Evolutionary conservation across 2,329 filamentous ascomycete species (phyloP).

Genomic region (Ascochyta pisi): DNA sequence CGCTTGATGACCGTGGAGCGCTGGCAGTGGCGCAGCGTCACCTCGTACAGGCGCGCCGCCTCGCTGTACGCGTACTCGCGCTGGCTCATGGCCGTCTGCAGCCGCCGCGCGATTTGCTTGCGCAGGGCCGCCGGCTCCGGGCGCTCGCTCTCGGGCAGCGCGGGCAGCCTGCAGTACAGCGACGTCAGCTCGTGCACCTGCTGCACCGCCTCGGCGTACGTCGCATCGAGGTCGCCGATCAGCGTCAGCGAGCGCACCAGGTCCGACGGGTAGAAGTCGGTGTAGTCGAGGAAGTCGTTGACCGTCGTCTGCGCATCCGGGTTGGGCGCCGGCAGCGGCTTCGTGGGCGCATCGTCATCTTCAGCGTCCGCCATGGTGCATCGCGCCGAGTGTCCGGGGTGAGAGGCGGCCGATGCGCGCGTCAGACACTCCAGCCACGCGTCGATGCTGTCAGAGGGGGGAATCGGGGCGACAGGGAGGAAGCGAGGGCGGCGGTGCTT

Average conservation of each 20-base stretch:
- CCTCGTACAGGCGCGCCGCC: slow-evolving; percentile 63
- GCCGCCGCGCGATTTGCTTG: slow-evolving; percentile 62
- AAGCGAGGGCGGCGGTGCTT: slow-evolving; percentile 20
- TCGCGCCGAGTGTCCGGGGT: slow-evolving; percentile 36
- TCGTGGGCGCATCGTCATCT: slow-evolving; percentile 40
- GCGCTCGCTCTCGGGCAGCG: slow-evolving; percentile 52
- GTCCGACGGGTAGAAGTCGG: slow-evolving; percentile 71
- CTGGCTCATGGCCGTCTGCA: slow-evolving; percentile 62
- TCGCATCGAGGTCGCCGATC: slow-evolving; percentile 60
- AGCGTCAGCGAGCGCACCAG: slow-evolving; percentile 68
- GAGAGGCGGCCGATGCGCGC: slow-evolving; percentile 44
- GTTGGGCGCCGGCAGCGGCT: slow-evolving; percentile 57
- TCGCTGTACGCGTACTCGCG: slow-evolving; percentile 64
- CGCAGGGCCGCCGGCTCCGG: slow-evolving; percentile 59
- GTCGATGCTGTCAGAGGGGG: slow-evolving; percentile 40
- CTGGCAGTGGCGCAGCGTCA: slow-evolving; percentile 63
- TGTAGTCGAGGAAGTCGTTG: slow-evolving; percentile 73
- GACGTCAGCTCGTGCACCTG: slow-evolving; percentile 57
- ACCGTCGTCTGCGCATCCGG: slow-evolving; percentile 71
- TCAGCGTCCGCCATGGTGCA: slow-evolving; percentile 44
- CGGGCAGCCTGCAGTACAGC: slow-evolving; percentile 59
- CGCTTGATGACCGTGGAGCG: slow-evolving; percentile 65
- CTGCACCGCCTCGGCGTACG: slow-evolving; percentile 52
- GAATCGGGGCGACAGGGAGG: slow-evolving; percentile 36
- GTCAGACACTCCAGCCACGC: slow-evolving; percentile 50